phyloP scores from a whole-genome alignment of 495 filamentous ascomycete species.

The Echria macrotheca region DNA sequence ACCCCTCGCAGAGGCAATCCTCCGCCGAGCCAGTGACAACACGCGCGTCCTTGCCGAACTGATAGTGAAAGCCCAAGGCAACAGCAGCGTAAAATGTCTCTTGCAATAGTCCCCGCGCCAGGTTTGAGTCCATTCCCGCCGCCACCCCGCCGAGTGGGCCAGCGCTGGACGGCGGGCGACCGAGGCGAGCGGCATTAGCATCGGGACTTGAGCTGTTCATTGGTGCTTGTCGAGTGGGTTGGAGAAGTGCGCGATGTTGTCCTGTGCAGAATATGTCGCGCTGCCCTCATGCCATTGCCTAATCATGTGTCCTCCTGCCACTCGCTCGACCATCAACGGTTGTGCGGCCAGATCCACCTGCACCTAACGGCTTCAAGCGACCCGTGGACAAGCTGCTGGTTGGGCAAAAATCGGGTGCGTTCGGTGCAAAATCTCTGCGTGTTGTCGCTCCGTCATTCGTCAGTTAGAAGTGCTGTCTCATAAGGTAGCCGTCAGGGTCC shows the following conservation, averaged over 20 bases:
- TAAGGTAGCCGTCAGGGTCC: background rate
- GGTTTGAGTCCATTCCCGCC: background rate
- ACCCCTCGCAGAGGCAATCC: too few relatives aligned
- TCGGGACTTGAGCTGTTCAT: conserved; percentile 13
- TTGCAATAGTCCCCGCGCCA: conserved; percentile 9
- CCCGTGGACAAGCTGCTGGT: conserved; percentile 18
- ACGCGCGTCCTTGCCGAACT: conserved; percentile 1
- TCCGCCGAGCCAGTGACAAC: background rate
- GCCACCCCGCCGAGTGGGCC: conserved; percentile 8
- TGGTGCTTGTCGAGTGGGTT: conserved; percentile 12
- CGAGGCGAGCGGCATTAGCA: conserved; percentile 6
- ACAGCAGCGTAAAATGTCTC: too few relatives aligned
- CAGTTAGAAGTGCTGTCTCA: background rate
- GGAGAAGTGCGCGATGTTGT: conserved; percentile 12
- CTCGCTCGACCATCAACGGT: conserved; percentile 16
- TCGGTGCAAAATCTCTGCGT: too few relatives aligned
- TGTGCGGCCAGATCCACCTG: conserved; percentile 16
- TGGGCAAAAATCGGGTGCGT: conserved; percentile 25
- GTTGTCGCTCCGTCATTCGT: conserved; percentile 28
- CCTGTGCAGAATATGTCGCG: conserved; percentile 13
- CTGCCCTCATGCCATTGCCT: conserved; percentile 25
- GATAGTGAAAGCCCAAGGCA: conserved; percentile 7
- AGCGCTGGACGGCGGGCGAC: conserved; percentile 1
- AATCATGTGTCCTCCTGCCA: conserved; percentile 27
- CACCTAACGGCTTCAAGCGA: background rate